A percentile compares a stretch with the other conserved stretches of the same genome.
Evolutionary conservation across 208 protist species (phyloP).

Genomic region (Trypanosoma congolense): DNA sequence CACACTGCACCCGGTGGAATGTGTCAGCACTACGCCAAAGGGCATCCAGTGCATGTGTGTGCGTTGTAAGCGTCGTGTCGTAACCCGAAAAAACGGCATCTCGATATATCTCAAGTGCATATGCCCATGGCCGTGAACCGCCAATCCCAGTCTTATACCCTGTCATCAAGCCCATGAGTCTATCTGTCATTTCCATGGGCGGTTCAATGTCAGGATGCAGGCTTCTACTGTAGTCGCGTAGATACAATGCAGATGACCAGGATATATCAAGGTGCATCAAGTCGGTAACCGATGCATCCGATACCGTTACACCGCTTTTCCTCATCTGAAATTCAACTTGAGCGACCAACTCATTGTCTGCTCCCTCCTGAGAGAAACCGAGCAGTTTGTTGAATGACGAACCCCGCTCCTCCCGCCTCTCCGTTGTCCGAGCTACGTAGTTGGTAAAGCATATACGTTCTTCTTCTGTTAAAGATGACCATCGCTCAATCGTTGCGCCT

Average conservation of each 20-base stretch:
- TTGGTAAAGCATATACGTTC: constrained; percentile 44
- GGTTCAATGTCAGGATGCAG: constrained; percentile 31
- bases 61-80: constrained; percentile 44
- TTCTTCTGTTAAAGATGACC: constrained; percentile 31
- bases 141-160: constrained; percentile 59
- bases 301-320: constrained; percentile 28
- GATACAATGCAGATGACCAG: constrained; percentile 52
- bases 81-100: constrained; percentile 37
- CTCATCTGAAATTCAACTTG: constrained; percentile 57
- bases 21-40: constrained; percentile 70
- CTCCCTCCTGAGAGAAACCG: constrained; percentile 53
- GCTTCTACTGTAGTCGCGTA: constrained; percentile 34
- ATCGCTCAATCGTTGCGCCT: constrained; percentile 34
- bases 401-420: constrained; percentile 45
- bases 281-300: constrained; percentile 36
- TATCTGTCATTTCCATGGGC: constrained; percentile 56
- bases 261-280: constrained; percentile 70
- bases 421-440: constrained; percentile 40
- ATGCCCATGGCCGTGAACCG: constrained; percentile 64
- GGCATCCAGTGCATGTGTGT: constrained; percentile 71
- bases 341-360: constrained; percentile 55
- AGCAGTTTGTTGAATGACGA: constrained; percentile 44
- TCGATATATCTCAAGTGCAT: constrained; percentile 58
- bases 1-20: constrained; percentile 44
- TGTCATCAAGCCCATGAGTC: constrained; percentile 73